A percentile compares a stretch with the other conserved stretches of the same genome.
Evolutionary conservation across 768 basidiomycete genomes (phyloP).

Genomic region (Coprinopsis strossmayeri): DNA sequence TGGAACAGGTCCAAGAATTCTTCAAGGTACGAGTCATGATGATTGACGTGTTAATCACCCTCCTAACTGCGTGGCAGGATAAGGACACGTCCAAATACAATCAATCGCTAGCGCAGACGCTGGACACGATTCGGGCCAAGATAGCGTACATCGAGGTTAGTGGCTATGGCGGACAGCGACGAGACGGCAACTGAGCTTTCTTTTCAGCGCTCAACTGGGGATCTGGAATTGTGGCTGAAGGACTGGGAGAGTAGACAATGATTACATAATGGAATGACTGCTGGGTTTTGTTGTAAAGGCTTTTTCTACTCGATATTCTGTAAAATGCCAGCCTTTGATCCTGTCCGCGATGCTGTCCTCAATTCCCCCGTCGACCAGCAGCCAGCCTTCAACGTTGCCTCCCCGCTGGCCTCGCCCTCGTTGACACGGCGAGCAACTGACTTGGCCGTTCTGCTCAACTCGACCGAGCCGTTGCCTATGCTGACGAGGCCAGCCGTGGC

Average conservation of each 20-base stretch:
- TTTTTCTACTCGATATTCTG: neutral
- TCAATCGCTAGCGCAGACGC: conserved; percentile 54
- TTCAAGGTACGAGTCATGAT: conserved; percentile 52
- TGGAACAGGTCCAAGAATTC: conserved; percentile 54
- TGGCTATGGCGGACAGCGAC: neutral
- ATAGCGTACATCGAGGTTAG: conserved; percentile 57
- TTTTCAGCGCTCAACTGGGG: conserved; percentile 49
- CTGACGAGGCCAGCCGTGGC: conserved; percentile 12
- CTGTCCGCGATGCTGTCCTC: conserved; percentile 80
- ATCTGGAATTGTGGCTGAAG: conserved; percentile 50
- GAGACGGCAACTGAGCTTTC: neutral
- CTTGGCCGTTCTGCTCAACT: conserved; percentile 72
- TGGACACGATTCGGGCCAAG: conserved; percentile 62
- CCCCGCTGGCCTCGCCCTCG: conserved; percentile 39
- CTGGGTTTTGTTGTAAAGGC: too few relatives aligned
- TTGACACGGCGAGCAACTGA: conserved; percentile 62
- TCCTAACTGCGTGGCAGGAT: conserved; percentile 32
- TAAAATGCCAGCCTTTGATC: conserved; percentile 72
- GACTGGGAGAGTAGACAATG: conserved; percentile 24
- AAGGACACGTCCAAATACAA: conserved; percentile 68
- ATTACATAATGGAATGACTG: too few relatives aligned
- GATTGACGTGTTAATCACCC: conserved; percentile 14
- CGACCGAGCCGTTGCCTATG: conserved; percentile 28
- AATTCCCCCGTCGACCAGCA: conserved; percentile 60
- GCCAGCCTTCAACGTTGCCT: conserved; percentile 21